These are phyloP conservation scores for Vaccinium vitisidaea DNA, from an alignment of 148 eudicot species.

Conservation along the genomic window DNA sequence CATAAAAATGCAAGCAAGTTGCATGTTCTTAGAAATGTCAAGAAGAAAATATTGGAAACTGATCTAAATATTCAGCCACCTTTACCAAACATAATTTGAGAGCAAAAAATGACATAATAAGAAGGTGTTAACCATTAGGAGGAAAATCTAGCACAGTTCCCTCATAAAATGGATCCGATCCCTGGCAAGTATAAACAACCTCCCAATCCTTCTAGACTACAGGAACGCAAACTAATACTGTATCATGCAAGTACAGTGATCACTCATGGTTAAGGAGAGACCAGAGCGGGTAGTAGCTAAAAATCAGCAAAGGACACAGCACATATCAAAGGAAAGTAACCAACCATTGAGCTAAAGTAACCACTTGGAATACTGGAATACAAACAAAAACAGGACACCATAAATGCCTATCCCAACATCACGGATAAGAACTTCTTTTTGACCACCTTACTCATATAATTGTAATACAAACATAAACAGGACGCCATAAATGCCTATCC, in stretches of 20 bases:
- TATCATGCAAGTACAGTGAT: neutral
- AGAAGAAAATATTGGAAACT: neutral
- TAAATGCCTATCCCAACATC: neutral
- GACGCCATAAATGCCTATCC: neutral
- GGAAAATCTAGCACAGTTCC: neutral
- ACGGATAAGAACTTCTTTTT: neutral
- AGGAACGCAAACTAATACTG: neutral
- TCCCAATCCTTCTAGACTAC: neutral
- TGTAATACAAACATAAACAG: neutral
- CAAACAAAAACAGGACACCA: neutral
- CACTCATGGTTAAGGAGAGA: neutral
- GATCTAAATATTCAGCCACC: neutral
- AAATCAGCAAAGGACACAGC: neutral
- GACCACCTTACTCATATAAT: neutral
- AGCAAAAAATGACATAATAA: neutral
- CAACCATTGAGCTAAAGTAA: neutral
- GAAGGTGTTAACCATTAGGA: neutral
- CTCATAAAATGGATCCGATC: neutral
- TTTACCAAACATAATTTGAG: neutral
- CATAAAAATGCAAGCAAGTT: constrained; percentile 1
- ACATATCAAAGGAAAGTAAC: neutral
- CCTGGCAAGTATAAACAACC: neutral
- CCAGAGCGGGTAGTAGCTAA: neutral
- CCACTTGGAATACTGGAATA: neutral
- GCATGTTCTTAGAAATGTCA: neutral